These are phyloP conservation scores for Pseudonitzschia multiseries DNA, from an alignment of 108 stramenopile genomes.

Conservation along the genomic window DNA sequence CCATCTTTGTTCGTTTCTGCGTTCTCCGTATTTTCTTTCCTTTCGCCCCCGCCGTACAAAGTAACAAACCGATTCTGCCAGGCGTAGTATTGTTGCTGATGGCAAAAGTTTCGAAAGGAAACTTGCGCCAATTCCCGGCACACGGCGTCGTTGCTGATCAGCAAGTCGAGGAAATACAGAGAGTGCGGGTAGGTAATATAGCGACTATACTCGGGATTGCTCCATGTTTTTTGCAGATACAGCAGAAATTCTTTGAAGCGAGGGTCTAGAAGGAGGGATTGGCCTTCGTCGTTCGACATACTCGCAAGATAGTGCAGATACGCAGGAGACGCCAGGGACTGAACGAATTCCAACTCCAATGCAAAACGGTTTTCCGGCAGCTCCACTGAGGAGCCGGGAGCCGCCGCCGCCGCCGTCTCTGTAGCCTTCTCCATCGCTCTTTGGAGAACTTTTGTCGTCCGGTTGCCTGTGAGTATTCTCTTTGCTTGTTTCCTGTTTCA, in stretches of 20 bases:
- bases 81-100: conserved; percentile 84
- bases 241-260: conserved; percentile 69
- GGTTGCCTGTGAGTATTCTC: neutral
- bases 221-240: conserved; percentile 64
- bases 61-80: conserved; percentile 76
- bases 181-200: conserved; percentile 81
- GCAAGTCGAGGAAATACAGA: conserved; percentile 78
- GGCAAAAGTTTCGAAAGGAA: conserved; percentile 80
- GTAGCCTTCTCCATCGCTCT: neutral
- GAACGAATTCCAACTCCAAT: conserved; percentile 68
- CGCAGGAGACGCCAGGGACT: conserved; percentile 84
- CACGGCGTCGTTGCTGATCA: conserved; percentile 63
- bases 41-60: conserved; percentile 63
- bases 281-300: conserved; percentile 34
- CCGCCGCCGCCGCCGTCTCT: neutral
- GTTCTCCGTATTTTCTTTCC: conserved; percentile 7
- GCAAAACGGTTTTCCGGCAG: conserved; percentile 62
- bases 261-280: conserved; percentile 53
- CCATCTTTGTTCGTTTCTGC: conserved; percentile 6
- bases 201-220: conserved; percentile 69
- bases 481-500: neutral
- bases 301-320: conserved; percentile 86
- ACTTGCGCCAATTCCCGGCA: conserved; percentile 71
- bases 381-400: conserved; percentile 10
- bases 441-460: neutral